A percentile compares a stretch with the other conserved stretches of the same genome.
phyloP scores from a whole-genome alignment of 768 basidiomycete species.

The Leccinum olivaceopallidum region DNA sequence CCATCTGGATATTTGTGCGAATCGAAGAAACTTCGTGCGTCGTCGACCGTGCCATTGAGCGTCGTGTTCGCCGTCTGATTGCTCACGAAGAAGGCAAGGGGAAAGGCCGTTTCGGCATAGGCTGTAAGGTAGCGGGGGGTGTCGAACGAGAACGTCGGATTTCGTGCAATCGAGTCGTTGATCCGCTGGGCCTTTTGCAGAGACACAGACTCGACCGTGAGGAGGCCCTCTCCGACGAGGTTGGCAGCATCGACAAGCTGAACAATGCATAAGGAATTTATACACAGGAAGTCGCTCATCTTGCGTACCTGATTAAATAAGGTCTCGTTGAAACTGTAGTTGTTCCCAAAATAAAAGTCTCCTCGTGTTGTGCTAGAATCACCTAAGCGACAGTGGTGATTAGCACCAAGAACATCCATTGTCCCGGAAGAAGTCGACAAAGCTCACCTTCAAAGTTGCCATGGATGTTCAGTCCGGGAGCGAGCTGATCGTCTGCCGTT shows the following conservation, averaged over 20 bases:
- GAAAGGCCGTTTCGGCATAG: conserved; percentile 24
- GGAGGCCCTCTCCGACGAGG: conserved; percentile 16
- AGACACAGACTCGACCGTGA: conserved; percentile 24
- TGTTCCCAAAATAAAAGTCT: conserved; percentile 29
- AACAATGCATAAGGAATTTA: neutral
- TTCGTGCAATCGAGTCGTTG: conserved; percentile 28
- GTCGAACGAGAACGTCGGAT: conserved; percentile 24
- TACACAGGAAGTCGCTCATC: neutral
- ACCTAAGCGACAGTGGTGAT: conserved; percentile 10
- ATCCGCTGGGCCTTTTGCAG: conserved; percentile 25
- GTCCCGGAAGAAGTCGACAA: neutral
- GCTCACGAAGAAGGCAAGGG: conserved; percentile 26
- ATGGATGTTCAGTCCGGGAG: conserved; percentile 24
- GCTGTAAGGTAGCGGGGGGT: conserved; percentile 22
- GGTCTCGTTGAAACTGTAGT: conserved; percentile 28
- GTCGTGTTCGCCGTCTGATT: conserved; percentile 24
- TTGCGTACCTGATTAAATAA: conserved; percentile 21
- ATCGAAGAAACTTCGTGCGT: conserved; percentile 23
- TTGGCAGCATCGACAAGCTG: conserved; percentile 22
- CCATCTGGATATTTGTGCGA: conserved; percentile 19
- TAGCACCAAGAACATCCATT: neutral
- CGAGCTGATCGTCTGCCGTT: conserved; percentile 13
- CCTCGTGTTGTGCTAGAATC: conserved; percentile 27
- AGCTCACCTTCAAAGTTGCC: conserved; percentile 25
- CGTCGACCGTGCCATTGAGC: conserved; percentile 11